These are phyloP conservation scores for Hyphopichia pseudoburtonii DNA, from an alignment of 1,139 yeast genomes.

Conservation along the genomic window DNA sequence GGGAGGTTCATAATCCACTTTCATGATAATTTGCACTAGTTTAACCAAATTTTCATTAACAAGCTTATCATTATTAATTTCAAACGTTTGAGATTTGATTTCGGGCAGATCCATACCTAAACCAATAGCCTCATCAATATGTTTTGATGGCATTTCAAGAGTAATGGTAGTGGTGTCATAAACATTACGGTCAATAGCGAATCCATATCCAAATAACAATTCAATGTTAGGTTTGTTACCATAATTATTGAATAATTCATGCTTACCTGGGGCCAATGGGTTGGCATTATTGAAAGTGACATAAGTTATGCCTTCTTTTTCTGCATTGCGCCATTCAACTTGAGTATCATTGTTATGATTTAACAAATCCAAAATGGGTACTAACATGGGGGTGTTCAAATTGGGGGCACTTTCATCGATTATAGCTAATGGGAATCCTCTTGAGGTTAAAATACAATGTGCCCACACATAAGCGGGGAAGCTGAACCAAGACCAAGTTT, in stretches of 20 bases:
- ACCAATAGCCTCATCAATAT: neutral
- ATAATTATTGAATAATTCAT: neutral
- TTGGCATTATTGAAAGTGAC: neutral
- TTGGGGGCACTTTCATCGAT: neutral
- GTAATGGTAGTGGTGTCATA: slow-evolving; percentile 1
- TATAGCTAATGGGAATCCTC: slow-evolving; percentile 1
- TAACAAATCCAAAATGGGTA: neutral
- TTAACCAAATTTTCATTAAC: neutral
- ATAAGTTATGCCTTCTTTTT: neutral
- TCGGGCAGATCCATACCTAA: neutral
- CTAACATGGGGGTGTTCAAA: neutral
- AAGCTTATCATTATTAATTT: neutral
- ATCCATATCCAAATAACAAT: slow-evolving; percentile 3
- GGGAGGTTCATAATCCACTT: neutral
- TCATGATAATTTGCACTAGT: neutral
- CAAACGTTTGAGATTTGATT: neutral
- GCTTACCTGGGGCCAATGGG: neutral
- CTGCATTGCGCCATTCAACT: neutral
- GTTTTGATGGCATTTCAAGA: neutral
- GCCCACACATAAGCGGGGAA: slow-evolving; percentile 1
- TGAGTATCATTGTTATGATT: neutral
- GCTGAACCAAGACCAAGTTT: neutral
- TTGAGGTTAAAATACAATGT: slow-evolving; percentile 1
- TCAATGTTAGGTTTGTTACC: neutral
- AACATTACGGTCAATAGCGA: neutral